Conservation (phyloP, 192 early-diverging fungal genomes). For the Kickxella alabastrina region DNA sequence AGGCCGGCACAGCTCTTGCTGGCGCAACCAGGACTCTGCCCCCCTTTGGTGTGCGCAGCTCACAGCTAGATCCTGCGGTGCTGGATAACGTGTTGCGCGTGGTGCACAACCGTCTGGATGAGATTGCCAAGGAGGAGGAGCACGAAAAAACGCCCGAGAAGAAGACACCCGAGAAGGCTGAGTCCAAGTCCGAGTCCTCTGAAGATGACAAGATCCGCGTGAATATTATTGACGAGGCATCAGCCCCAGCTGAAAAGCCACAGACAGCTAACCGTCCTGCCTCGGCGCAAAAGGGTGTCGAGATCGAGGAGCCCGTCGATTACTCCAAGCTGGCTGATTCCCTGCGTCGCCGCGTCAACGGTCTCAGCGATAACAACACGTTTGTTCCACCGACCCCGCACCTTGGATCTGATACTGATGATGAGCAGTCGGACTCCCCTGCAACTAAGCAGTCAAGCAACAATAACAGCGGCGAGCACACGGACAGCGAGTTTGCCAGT, state of each 20-base stretch:
- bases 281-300: constrained; percentile 12
- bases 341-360: constrained; percentile 31
- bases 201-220: constrained; percentile 13
- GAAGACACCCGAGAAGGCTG: background rate
- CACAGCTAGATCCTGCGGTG: constrained; percentile 12
- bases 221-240: constrained; percentile 16
- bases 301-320: constrained; percentile 45
- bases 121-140: constrained; percentile 31
- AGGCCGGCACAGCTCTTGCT: background rate
- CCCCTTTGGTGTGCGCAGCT: background rate
- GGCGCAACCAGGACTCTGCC: background rate
- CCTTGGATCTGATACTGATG: background rate
- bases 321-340: constrained; percentile 24
- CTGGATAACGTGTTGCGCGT: constrained; percentile 39
- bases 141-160: constrained; percentile 4
- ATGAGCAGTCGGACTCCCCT: background rate
- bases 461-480: constrained; percentile 11
- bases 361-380: constrained; percentile 23
- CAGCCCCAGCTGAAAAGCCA: background rate
- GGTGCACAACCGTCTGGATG: constrained; percentile 29
- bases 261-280: background rate
- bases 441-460: background rate
- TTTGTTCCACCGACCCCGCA: constrained; percentile 32
- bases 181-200: background rate
- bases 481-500: constrained; percentile 34